Evolutionary conservation across 2,329 filamentous ascomycete species (phyloP), one percentile per base, ranked within the genome.

Genomic region (Acephala macrosclerotiorum): DNA sequence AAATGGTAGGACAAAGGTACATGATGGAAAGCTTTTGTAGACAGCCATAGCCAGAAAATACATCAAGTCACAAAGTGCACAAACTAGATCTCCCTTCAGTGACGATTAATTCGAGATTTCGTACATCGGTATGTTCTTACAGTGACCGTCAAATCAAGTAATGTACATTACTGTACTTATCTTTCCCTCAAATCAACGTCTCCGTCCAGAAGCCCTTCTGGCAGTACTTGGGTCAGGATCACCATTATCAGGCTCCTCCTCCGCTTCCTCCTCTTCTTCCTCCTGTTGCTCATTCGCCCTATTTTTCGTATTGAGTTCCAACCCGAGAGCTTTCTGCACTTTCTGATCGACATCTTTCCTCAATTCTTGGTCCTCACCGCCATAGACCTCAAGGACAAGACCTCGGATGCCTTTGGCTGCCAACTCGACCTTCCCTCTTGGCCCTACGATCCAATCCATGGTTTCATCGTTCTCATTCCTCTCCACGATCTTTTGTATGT

Each of bases 401-500:
- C 88, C 89, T 20, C 89, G 87, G 14, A 96, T 91, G 0, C 91
- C 92, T 58, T 88, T 85, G n/a, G 89, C 83, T 0, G 91, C 92
- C 40, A 98, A 87, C 78, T 98, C 96, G 8, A 94, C 84, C 78
- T 91, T 96, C 6, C 92, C 95, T 25, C 96, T 86, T 6, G 93
- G 91, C 0, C 96, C 96, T 16, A 97, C 87, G 63, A 91, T 87
- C 85, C 93, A 99, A 57, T 92, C 94, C 8, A 93, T 84, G 2
- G 87, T 84, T 68, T 95, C 89, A 42, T 97, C 92, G 29, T 91
- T 92, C 0, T 87, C 88, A 14, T 82, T 82, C 53, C 80, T 86
- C 71, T 97, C 94, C 22, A 89, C 91, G 40, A 94, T 83, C 69
- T 88, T 91, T 49, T 94, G 83, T 2, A 99, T 81, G 75, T 99